A percentile compares a stretch with the other conserved stretches of the same genome.
Evolutionary conservation across 257 asterid genomes (phyloP).

Genomic region (Solanum megistacrolobum): DNA sequence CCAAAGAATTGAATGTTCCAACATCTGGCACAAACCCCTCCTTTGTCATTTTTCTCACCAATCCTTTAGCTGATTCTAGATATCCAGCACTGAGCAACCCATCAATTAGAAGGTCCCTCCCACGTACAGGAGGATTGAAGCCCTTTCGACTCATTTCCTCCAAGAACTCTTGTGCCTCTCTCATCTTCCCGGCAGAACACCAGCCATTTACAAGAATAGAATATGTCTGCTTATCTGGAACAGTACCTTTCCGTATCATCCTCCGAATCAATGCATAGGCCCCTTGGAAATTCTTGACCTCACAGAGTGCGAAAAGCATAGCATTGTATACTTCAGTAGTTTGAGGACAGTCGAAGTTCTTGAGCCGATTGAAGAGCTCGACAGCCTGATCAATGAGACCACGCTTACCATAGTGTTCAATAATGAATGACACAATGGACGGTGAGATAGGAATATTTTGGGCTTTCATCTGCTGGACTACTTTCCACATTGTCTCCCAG

Average conservation of each 20-base stretch:
- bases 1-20: constrained; percentile 70
- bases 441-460: constrained; percentile 58
- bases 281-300: constrained; percentile 90
- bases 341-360: constrained; percentile 64
- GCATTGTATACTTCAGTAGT: constrained; percentile 77
- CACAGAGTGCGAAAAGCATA: constrained; percentile 79
- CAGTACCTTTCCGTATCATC: constrained; percentile 62
- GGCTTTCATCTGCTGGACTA: constrained; percentile 68
- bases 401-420: constrained; percentile 79
- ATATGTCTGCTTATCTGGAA: constrained; percentile 76
- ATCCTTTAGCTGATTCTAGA: constrained; percentile 87
- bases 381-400: constrained; percentile 89
- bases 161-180: constrained; percentile 85
- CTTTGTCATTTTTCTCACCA: constrained; percentile 84
- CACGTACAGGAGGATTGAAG: constrained; percentile 88
- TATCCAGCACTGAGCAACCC: constrained; percentile 92
- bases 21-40: constrained; percentile 88
- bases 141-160: constrained; percentile 95
- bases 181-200: constrained; percentile 95
- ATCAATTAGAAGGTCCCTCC: constrained; percentile 77
- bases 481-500: constrained; percentile 99
- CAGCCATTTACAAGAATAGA: constrained; percentile 83
- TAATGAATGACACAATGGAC: constrained; percentile 62
- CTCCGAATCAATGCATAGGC: constrained; percentile 89
- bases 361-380: constrained; percentile 69